phyloP scores from a whole-genome alignment of 139 green algal species.

The Micractinium sp. region DNA sequence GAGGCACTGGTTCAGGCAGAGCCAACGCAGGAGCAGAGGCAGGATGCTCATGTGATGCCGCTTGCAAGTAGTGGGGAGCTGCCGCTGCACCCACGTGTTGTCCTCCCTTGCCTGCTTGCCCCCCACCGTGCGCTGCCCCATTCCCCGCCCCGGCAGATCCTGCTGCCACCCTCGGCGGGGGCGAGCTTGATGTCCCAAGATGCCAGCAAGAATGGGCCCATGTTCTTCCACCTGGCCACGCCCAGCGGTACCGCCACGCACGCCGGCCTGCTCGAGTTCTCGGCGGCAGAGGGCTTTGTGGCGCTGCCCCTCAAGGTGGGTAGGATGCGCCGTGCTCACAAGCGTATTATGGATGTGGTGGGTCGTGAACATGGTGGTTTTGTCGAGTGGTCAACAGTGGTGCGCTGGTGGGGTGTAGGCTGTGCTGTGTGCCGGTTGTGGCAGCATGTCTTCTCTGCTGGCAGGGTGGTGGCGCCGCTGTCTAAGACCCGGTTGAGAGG shows the following conservation, averaged over 20 bases:
- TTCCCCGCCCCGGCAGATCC: slow-evolving; percentile 39
- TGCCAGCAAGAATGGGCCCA: slow-evolving; percentile 74
- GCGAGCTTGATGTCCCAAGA: slow-evolving; percentile 72
- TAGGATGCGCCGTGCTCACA: not conserved
- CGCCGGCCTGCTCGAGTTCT: slow-evolving; percentile 84
- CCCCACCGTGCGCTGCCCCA: not conserved
- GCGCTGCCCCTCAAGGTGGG: slow-evolving; percentile 56
- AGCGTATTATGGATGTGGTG: no score
- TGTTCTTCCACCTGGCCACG: slow-evolving; percentile 74
- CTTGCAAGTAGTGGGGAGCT: not conserved
- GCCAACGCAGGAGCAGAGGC: not conserved
- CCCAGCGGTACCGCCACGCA: slow-evolving; percentile 53
- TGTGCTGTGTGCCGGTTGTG: no score
- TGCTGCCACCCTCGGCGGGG: slow-evolving; percentile 74
- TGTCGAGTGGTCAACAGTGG: no score
- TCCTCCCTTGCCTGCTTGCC: not conserved
- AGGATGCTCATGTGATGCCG: not conserved
- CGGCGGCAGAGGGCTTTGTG: slow-evolving; percentile 73
- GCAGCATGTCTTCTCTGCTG: no score
- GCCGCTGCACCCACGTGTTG: not conserved
- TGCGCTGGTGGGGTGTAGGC: no score
- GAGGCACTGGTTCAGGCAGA: no score
- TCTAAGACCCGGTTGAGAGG: no score
- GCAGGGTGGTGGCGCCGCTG: no score
- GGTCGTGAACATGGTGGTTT: no score